Conservation (phyloP, 1,284 basidiomycete genomes). For the Malassezia psittaci region DNA sequence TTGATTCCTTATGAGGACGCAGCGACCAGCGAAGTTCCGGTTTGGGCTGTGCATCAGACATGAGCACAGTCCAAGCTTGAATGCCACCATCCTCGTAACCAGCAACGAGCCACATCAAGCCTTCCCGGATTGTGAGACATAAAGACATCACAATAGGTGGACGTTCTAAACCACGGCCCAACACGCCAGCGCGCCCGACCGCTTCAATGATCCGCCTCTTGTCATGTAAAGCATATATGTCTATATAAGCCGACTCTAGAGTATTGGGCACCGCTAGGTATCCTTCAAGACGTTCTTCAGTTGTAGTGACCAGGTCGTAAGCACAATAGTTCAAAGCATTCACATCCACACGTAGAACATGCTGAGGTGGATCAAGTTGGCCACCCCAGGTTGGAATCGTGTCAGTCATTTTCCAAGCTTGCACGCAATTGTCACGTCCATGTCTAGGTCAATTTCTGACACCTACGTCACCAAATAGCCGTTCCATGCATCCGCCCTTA, state of each 20-base stretch:
- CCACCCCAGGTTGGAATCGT: neutral
- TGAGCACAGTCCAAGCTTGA: neutral
- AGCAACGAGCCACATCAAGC: neutral
- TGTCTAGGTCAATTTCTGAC: constrained; percentile 2
- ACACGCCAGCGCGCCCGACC: neutral
- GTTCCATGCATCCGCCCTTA: constrained; percentile 13
- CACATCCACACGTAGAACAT: neutral
- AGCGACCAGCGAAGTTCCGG: constrained; percentile 6
- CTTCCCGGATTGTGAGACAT: neutral
- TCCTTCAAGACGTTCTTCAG: neutral
- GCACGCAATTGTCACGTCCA: constrained; percentile 9
- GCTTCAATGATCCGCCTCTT: constrained; percentile 8
- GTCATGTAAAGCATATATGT: constrained; percentile 11
- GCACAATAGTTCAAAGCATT: constrained; percentile 17
- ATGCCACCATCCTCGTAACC: constrained; percentile 13
- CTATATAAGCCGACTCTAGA: constrained; percentile 13
- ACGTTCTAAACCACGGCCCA: neutral
- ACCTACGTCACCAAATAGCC: constrained; percentile 13
- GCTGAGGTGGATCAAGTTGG: neutral
- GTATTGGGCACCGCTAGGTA: constrained; percentile 11
- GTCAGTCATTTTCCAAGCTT: constrained; percentile 9
- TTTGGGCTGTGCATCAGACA: neutral
- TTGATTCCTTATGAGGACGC: constrained; percentile 7
- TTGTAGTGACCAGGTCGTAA: constrained; percentile 6
- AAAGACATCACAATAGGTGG: constrained; percentile 11